These are phyloP conservation scores for Magnusiomyces sp. DNA, from an alignment of 1,139 yeast genomes.

Conservation along the genomic window DNA sequence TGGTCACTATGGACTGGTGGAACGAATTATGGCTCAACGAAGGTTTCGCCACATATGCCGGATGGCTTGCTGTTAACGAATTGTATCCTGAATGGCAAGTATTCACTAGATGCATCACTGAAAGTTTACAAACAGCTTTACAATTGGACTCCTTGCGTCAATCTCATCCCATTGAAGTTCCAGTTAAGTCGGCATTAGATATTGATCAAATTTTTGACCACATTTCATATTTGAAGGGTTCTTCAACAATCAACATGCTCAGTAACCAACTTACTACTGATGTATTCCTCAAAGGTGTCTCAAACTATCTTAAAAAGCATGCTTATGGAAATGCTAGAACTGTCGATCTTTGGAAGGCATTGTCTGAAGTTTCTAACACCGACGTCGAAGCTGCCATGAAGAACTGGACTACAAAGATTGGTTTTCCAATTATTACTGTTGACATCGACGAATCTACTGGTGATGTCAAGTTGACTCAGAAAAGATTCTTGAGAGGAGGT, in stretches of 20 bases:
- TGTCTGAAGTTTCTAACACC: slow-evolving; percentile 64
- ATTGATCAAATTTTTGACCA: slow-evolving; percentile 74
- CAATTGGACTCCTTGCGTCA: slow-evolving; percentile 60
- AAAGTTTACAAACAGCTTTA: slow-evolving; percentile 56
- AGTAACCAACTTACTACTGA: slow-evolving; percentile 61
- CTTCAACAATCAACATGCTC: slow-evolving; percentile 65
- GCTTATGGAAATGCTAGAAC: slow-evolving; percentile 72
- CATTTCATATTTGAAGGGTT: slow-evolving; percentile 69
- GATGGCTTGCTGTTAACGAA: slow-evolving; percentile 57
- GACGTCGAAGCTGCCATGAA: slow-evolving; percentile 68
- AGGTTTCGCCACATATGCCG: slow-evolving; percentile 79
- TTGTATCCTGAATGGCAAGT: slow-evolving; percentile 67
- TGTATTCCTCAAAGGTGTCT: slow-evolving; percentile 59
- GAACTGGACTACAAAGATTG: slow-evolving; percentile 75
- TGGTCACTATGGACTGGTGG: slow-evolving; percentile 85
- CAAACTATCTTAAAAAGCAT: slow-evolving; percentile 59
- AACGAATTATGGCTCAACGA: slow-evolving; percentile 77
- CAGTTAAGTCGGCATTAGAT: slow-evolving; percentile 63
- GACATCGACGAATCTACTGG: slow-evolving; percentile 33
- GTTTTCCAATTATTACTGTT: slow-evolving; percentile 73
- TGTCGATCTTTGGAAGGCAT: slow-evolving; percentile 70
- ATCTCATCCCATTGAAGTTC: slow-evolving; percentile 74
- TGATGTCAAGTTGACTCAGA: slow-evolving; percentile 16
- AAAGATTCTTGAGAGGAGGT: slow-evolving; percentile 49
- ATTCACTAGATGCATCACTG: slow-evolving; percentile 55